Base-by-base conservation (phyloP, 176 grass and related monocot genomes). In the Avena insularis region DNA sequence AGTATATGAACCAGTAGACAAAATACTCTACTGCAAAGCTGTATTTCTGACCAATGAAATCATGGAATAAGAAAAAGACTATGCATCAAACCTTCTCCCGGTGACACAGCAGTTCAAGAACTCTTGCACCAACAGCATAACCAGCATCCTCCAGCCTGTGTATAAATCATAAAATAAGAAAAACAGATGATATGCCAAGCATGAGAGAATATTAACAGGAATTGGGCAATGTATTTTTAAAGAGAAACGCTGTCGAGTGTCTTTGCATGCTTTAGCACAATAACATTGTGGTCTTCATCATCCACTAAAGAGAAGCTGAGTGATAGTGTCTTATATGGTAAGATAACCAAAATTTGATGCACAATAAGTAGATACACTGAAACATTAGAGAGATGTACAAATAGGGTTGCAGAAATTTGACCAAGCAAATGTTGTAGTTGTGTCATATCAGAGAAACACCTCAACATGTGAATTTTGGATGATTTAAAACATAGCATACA, bases 71-170 rank as follows among this genome's bases (percentile, higher is more conserved):
- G 4, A 86, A 75, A 71, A 71, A 0, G 75, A 77, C 17, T 20
- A 80, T 49, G 65, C 51, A 31, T 20, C 64, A 76, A 69, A 96
- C 97, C 88, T 98, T 98, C 50, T 98, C 97, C 77, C 97, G 91
- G 79, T 96, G 97, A 78, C 94, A 98, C 15, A 98, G 90, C 80
- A 98, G 93, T 88, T 98, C 97, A 78, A 98, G 94, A 77, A 96
- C 89, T 94, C 97, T 96, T 69, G 92, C 92, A 79, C 96, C 96
- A 79, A 98, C 92, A 87, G 92, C 92, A 91, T 96, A 98, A 63
- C 97, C 97, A 80, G 97, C 92, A 88, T 98, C 94, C 88, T 98
- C 97, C 63, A 94, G 90, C 88, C 93, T 98, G 79, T 40, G 72
- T 19, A 20, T 76, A 83, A 87, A 76, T 69, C 19, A 78, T 71